Percentiles rank a stretch among this genome's conserved stretches.
Evolutionary conservation across 805 yeast genomes (phyloP).

Genomic region (Debaryomyces hansenii): DNA sequence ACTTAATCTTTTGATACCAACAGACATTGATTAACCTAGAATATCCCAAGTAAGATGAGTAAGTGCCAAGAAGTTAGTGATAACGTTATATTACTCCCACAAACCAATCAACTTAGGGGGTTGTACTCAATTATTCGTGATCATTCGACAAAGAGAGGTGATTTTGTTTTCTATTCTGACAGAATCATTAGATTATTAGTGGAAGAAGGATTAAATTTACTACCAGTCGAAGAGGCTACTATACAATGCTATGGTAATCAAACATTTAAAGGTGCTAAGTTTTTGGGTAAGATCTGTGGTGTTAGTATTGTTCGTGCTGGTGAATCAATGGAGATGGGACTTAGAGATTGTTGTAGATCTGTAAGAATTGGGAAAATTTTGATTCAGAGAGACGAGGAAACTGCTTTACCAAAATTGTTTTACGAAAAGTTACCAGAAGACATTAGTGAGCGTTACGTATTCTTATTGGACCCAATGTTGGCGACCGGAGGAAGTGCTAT

Average conservation of each 20-base stretch:
- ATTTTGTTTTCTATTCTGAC: conserved; percentile 93
- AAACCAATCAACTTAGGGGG: conserved; percentile 86
- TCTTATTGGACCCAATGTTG: conserved; percentile 92
- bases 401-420: conserved; percentile 87
- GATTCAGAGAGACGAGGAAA: conserved; percentile 97
- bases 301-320: conserved; percentile 98
- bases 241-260: conserved; percentile 79
- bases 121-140: conserved; percentile 90
- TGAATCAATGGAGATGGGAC: conserved; percentile 98
- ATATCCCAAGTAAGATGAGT: background rate
- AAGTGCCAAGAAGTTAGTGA: conserved; percentile 7
- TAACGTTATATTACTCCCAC: conserved; percentile 74
- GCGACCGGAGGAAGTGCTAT: conserved; percentile 99
- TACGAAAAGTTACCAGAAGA: conserved; percentile 95
- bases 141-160: conserved; percentile 76
- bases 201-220: conserved; percentile 91
- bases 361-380: conserved; percentile 95
- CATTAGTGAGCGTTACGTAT: conserved; percentile 82
- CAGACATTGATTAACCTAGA: too few species aligned
- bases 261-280: conserved; percentile 71
- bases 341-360: conserved; percentile 94
- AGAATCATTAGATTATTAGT: conserved; percentile 90
- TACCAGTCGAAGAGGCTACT: conserved; percentile 73
- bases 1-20: too few species aligned
- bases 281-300: conserved; percentile 94